These are phyloP conservation scores for Aphanomyces invadans DNA, from an alignment of 352 stramenopile species.

Conservation along the genomic window DNA sequence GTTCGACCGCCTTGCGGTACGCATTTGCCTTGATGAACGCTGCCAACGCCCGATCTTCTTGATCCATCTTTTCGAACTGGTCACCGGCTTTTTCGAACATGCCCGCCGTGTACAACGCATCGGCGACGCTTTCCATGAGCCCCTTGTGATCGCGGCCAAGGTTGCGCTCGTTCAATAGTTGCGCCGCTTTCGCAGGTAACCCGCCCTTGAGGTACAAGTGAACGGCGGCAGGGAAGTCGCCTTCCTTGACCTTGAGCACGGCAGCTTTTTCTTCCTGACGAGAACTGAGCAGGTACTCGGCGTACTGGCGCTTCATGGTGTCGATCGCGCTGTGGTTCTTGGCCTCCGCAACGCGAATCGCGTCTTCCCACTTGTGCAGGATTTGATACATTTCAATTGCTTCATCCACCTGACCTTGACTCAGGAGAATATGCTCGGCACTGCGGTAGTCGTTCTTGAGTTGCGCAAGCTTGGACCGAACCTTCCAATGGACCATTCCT, in stretches of 20 bases:
- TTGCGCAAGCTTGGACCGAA: slow-evolving; percentile 70
- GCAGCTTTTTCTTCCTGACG: slow-evolving; percentile 90
- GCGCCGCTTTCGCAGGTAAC: slow-evolving; percentile 82
- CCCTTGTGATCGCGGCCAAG: slow-evolving; percentile 79
- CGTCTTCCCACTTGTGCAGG: slow-evolving; percentile 91
- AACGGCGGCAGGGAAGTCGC: slow-evolving; percentile 84
- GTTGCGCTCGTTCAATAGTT: slow-evolving; percentile 82
- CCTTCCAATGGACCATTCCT: slow-evolving; percentile 78
- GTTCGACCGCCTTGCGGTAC: slow-evolving; percentile 88
- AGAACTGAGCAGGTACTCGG: slow-evolving; percentile 88
- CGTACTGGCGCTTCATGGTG: slow-evolving; percentile 88
- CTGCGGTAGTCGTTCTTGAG: slow-evolving; percentile 87
- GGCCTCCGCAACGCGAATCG: slow-evolving; percentile 86
- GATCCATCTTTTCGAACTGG: slow-evolving; percentile 91
- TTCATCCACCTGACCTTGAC: slow-evolving; percentile 87
- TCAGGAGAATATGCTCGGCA: slow-evolving; percentile 87
- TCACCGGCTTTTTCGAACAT: slow-evolving; percentile 92
- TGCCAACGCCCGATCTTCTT: slow-evolving; percentile 84
- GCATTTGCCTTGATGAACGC: slow-evolving; percentile 90
- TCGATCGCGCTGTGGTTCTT: slow-evolving; percentile 69
- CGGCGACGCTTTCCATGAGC: slow-evolving; percentile 85
- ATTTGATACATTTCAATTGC: slow-evolving; percentile 94
- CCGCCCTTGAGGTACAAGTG: slow-evolving; percentile 91
- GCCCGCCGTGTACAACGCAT: slow-evolving; percentile 77
- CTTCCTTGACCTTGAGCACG: slow-evolving; percentile 86